These are phyloP conservation scores for Brassica juncea DNA, from an alignment of 345 rosid species.

Conservation along the genomic window DNA sequence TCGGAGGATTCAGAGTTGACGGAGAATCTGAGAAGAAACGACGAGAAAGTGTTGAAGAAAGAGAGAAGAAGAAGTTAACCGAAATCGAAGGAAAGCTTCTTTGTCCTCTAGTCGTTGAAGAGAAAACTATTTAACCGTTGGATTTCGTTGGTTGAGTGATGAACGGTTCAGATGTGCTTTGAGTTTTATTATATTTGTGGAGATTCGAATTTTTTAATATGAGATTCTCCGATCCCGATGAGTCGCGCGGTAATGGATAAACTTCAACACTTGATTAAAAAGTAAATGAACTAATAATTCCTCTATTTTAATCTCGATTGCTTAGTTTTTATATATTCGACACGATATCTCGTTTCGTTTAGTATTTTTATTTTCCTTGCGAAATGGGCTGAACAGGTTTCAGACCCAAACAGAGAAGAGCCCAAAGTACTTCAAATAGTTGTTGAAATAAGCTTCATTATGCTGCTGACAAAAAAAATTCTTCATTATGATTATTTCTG, in stretches of 20 bases:
- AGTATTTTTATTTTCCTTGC: too few relatives aligned
- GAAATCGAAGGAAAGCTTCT: conserved; percentile 19
- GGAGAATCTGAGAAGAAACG: conserved; percentile 26
- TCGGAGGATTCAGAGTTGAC: conserved; percentile 7
- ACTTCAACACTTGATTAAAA: not conserved
- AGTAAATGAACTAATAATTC: not conserved
- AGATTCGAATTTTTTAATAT: conserved; percentile 25
- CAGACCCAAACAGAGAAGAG: too few relatives aligned
- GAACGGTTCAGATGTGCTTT: conserved; percentile 10
- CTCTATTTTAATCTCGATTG: not conserved
- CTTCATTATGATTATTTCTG: too few relatives aligned
- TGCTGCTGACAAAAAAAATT: too few relatives aligned
- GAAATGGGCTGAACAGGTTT: too few relatives aligned
- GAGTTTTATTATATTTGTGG: conserved; percentile 1
- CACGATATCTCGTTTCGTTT: too few relatives aligned
- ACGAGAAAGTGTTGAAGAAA: not conserved
- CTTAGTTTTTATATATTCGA: too few relatives aligned
- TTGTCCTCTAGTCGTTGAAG: conserved; percentile 11
- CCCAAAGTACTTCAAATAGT: too few relatives aligned
- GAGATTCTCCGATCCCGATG: conserved; percentile 23
- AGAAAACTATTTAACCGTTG: conserved; percentile 3
- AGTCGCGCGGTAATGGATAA: conserved; percentile 17
- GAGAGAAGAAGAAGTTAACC: conserved; percentile 12
- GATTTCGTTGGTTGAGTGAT: not conserved
- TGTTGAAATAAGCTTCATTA: too few relatives aligned